Base-by-base conservation (phyloP, 2,329 filamentous ascomycete genomes). In the Fusarium sp. region DNA sequence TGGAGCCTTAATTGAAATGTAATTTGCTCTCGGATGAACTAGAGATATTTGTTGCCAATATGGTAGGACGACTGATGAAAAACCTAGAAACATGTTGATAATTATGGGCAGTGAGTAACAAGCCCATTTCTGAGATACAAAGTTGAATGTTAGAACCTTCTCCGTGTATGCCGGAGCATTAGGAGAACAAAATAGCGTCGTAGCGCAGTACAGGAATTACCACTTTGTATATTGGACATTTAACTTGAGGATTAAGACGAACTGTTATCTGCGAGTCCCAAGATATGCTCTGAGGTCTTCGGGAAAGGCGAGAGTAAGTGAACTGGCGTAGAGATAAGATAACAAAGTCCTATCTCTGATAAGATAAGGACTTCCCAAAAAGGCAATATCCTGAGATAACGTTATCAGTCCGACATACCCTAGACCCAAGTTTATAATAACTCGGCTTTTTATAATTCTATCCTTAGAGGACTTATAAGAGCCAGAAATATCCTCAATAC, bases 311-410 rank as follows among this genome's bases (percentile, higher is more conserved):
- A 47, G 8, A 22, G 10, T 7, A 11, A 25, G 25, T 25, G 25
- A 25, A 25, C 25, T 5, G 25, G 25, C 25, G 25, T 25, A 22
- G 15, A 49, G 29, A 49, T 33, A 50, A 35, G 47, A 50, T 20
- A 8, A 25, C 6, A 14, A 0, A 0, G 2, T 14, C 47, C 25
- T 35, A 50, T 33, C 31, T 22, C 13, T 29, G 13, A 31, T 47
- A 29, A 35, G 47, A 50, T 49, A 49, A 18, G 14, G 1, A 2
- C 13, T 25, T 15, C 31, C 4, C 3, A 35, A 20, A 39, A 35
- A 5, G 12, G 31, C 2, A 18, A 11, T 25, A 4, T 25, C 11
- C 6, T 4, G 3, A 33, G 29, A 33, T 22, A 14, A 10, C 11
- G 15, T 14, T 2, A 7, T 1, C 12, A 2, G n/a, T 15, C 18